Conservation (phyloP, 768 basidiomycete species). For the Tylopilus rubrobrunneus region DNA sequence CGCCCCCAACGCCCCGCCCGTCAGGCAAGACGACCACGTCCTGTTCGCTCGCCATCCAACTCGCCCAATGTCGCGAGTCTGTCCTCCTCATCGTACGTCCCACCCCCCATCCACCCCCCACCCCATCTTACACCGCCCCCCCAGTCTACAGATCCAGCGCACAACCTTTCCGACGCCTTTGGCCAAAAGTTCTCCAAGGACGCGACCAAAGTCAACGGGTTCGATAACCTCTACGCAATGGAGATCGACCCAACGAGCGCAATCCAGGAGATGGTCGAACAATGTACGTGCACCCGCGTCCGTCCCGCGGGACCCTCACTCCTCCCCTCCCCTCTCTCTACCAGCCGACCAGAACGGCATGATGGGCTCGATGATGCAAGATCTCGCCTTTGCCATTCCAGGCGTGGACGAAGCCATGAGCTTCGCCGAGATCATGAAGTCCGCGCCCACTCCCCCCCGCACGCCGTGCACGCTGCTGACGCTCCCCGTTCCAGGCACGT, state of each 20-base stretch:
- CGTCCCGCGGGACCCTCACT: neutral
- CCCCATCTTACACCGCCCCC: neutral
- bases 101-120: neutral
- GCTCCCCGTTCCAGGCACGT: constrained; percentile 65
- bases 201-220: constrained; percentile 96
- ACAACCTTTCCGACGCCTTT: constrained; percentile 98
- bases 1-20: neutral
- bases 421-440: constrained; percentile 99
- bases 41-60: constrained; percentile 95
- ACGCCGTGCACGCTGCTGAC: neutral
- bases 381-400: constrained; percentile 97
- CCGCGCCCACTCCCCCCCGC: neutral
- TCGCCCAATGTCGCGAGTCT: constrained; percentile 87
- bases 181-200: constrained; percentile 99
- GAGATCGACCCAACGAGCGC: constrained; percentile 98
- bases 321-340: neutral
- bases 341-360: constrained; percentile 84
- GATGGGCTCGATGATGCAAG: constrained; percentile 99
- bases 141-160: constrained; percentile 98
- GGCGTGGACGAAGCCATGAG: constrained; percentile 99
- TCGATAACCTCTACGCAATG: constrained; percentile 96
- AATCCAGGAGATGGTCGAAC: constrained; percentile 99
- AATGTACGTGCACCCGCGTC: constrained; percentile 48
- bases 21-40: constrained; percentile 97
- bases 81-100: constrained; percentile 88